phyloP scores from a whole-genome alignment of 139 green algal species.

The Eudorina sp. region DNA sequence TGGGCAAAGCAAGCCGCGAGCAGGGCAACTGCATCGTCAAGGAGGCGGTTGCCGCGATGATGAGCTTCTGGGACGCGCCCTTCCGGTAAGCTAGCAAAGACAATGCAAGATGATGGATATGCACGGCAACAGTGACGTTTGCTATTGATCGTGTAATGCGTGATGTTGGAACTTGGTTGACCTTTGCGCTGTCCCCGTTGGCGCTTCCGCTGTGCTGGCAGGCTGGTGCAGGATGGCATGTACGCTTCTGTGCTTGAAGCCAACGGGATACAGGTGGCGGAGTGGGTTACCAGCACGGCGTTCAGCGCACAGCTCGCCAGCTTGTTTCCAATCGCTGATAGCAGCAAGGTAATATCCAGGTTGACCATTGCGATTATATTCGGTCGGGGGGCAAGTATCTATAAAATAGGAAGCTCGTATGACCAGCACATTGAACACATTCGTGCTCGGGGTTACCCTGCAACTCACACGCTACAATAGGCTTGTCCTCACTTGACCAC shows the following conservation, averaged over 20 bases:
- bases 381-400: no score
- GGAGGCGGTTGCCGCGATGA: constrained; percentile 83
- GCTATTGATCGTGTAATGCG: no score
- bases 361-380: no score
- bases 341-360: constrained; percentile 34
- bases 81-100: constrained; percentile 62
- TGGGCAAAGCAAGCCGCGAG: constrained; percentile 75
- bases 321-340: constrained; percentile 73
- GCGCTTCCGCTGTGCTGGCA: constrained; percentile 49
- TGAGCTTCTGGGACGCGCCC: constrained; percentile 79
- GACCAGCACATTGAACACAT: no score
- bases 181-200: no score
- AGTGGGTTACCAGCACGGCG: constrained; percentile 70
- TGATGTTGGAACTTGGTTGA: no score
- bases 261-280: constrained; percentile 57
- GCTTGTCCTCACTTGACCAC: no score
- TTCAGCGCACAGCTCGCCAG: constrained; percentile 77
- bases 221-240: constrained; percentile 63
- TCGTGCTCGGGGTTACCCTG: no score
- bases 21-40: constrained; percentile 92
- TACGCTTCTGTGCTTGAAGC: constrained; percentile 77
- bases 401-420: no score
- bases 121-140: background rate
- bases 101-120: background rate
- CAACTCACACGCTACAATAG: no score